Evolutionary conservation across 176 grass and related monocot species (phyloP).

Genomic region (Oryza coarctata): DNA sequence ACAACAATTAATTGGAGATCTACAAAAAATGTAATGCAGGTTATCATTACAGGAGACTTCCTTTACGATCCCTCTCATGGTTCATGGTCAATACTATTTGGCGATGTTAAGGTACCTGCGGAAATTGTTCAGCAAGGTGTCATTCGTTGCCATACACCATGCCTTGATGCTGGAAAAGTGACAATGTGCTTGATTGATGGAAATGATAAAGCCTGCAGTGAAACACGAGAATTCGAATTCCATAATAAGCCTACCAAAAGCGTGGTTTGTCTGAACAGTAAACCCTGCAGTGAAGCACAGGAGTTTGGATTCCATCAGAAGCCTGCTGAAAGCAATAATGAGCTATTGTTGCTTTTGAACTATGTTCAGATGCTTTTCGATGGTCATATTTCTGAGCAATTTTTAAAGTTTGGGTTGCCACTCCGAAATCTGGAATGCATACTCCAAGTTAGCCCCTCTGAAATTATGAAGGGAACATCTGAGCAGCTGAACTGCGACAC

Average conservation of each 20-base stretch:
- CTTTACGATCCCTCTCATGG: conserved; percentile 38
- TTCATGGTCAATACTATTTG: conserved; percentile 63
- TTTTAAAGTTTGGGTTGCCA: conserved; percentile 33
- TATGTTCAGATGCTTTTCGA: conserved; percentile 64
- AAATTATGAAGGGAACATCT: conserved; percentile 26
- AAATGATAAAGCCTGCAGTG: conserved; percentile 59
- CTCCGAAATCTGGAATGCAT: conserved; percentile 10
- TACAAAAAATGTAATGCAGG: conserved; percentile 58
- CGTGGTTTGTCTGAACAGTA: conserved; percentile 47
- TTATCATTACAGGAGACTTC: conserved; percentile 83
- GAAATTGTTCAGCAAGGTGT: conserved; percentile 79
- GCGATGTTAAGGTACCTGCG: conserved; percentile 59
- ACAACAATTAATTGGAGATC: conserved; percentile 22
- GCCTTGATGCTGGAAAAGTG: conserved; percentile 61
- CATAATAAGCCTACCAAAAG: conserved; percentile 48
- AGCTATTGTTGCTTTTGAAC: conserved; percentile 50
- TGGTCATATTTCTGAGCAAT: conserved; percentile 30
- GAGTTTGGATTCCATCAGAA: conserved; percentile 51
- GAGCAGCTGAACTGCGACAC: conserved; percentile 38
- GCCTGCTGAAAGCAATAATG: conserved; percentile 46
- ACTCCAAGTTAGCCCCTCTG: conserved; percentile 33
- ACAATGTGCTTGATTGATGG: conserved; percentile 58
- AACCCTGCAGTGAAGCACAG: conserved; percentile 40
- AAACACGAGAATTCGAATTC: conserved; percentile 69
- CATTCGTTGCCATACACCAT: conserved; percentile 67